These are phyloP conservation scores for Teunomyces panamensis DNA, from an alignment of 805 yeast genomes.

Conservation along the genomic window DNA sequence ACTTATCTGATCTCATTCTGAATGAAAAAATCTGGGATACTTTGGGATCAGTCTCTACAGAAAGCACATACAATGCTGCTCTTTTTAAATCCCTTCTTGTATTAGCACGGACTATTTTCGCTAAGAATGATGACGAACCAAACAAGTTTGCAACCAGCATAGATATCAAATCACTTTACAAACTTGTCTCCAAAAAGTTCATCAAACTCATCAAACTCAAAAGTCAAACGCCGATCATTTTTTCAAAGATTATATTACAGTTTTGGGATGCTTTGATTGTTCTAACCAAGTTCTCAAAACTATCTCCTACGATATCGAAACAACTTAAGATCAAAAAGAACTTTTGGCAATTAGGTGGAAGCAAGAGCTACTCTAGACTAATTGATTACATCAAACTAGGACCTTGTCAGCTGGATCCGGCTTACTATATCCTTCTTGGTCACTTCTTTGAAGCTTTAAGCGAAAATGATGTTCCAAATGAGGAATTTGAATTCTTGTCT, in stretches of 20 bases:
- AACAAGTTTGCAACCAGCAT: slow-evolving; percentile 9
- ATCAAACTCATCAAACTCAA: slow-evolving; percentile 42
- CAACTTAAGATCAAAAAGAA: slow-evolving; percentile 37
- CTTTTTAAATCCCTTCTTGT: slow-evolving; percentile 29
- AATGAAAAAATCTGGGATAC: slow-evolving; percentile 35
- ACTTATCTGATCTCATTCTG: slow-evolving; percentile 17
- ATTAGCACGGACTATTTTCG: slow-evolving; percentile 19
- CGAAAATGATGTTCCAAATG: slow-evolving; percentile 5
- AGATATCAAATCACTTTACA: slow-evolving; percentile 29
- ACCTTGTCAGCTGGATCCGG: slow-evolving; percentile 49
- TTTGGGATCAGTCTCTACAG: slow-evolving; percentile 20
- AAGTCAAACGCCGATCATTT: slow-evolving; percentile 27
- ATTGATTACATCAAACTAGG: slow-evolving; percentile 50
- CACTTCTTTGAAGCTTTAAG: slow-evolving; percentile 18
- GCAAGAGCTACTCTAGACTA: slow-evolving; percentile 39
- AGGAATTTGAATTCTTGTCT: slow-evolving; percentile 4
- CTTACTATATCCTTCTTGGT: slow-evolving; percentile 39
- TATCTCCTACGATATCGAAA: slow-evolving; percentile 2
- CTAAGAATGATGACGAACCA: slow-evolving; percentile 10
- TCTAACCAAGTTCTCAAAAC: slow-evolving; percentile 29
- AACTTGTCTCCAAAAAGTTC: slow-evolving; percentile 42
- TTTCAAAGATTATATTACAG: slow-evolving; percentile 46
- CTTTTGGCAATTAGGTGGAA: slow-evolving; percentile 53
- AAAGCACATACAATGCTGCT: slow-evolving; percentile 26
- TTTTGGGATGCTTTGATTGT: slow-evolving; percentile 47